phyloP scores from a whole-genome alignment of 108 stramenopile species.

The Chaetoceros muelleri region DNA sequence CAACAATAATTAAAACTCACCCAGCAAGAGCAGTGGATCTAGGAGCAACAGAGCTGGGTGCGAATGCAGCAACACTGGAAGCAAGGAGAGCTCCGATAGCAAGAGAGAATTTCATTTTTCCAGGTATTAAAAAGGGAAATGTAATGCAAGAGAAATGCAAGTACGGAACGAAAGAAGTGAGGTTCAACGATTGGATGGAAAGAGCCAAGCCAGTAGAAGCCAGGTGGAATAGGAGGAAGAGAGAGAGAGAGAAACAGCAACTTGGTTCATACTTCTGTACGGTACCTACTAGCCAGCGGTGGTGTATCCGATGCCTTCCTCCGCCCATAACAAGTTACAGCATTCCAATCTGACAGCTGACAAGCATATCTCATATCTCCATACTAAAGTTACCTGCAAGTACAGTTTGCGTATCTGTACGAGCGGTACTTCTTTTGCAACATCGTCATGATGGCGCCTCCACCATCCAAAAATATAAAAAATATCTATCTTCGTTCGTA shows the following conservation, averaged over 20 bases:
- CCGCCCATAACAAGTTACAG: too few species aligned
- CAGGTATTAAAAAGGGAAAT: not conserved
- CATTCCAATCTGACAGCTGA: too few species aligned
- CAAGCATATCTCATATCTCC: too few species aligned
- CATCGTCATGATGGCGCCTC: too few species aligned
- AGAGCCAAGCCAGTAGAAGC: not conserved
- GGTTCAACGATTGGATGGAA: not conserved
- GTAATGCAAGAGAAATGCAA: not conserved
- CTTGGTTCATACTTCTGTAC: too few species aligned
- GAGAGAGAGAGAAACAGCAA: not conserved
- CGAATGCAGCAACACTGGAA: constrained; percentile 65
- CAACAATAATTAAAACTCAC: not conserved
- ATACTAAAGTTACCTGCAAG: too few species aligned
- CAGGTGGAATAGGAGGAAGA: not conserved
- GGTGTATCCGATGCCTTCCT: too few species aligned
- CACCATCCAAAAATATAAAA: too few species aligned
- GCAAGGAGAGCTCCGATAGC: constrained; percentile 51
- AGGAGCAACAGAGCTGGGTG: constrained; percentile 37
- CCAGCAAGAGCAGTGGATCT: constrained; percentile 6
- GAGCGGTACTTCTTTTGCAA: too few species aligned
- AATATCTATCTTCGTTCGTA: too few species aligned
- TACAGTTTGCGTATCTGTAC: too few species aligned
- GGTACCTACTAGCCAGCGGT: too few species aligned
- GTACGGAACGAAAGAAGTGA: not conserved
- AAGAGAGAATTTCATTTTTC: constrained; percentile 69